These are phyloP conservation scores for Puccinia triticina DNA, from an alignment of 1,284 basidiomycete species.

Conservation along the genomic window DNA sequence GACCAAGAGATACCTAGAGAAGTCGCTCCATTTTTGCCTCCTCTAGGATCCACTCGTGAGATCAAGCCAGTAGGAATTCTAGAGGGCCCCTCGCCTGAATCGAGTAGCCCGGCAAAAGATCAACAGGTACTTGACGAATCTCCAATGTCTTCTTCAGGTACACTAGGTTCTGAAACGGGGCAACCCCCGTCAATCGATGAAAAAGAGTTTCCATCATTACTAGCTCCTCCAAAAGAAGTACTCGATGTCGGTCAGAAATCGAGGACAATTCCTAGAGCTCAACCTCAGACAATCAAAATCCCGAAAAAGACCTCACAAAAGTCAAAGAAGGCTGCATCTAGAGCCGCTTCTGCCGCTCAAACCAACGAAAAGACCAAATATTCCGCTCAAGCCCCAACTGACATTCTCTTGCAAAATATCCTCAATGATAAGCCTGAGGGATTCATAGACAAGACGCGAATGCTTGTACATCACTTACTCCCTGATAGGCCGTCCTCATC, in stretches of 20 bases:
- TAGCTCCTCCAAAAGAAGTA: neutral
- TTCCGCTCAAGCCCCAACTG: neutral
- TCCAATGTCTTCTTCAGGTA: neutral
- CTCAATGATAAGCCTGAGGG: neutral
- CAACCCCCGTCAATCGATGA: neutral
- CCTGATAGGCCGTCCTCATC: neutral
- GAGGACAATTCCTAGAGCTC: neutral
- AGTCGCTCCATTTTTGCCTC: neutral
- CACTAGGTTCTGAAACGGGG: neutral
- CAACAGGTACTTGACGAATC: neutral
- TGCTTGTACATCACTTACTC: neutral
- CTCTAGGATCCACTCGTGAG: neutral
- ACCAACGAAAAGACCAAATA: neutral
- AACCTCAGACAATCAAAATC: neutral
- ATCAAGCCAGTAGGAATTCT: neutral
- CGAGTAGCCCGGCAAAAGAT: neutral
- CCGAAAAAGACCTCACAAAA: neutral
- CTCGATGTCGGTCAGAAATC: neutral
- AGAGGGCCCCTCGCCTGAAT: neutral
- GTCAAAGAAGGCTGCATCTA: neutral
- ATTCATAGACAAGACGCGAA: neutral
- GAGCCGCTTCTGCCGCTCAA: neutral
- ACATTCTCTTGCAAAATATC: neutral
- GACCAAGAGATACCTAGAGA: neutral
- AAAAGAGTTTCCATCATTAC: neutral